phyloP scores from a whole-genome alignment of 495 filamentous ascomycete species.

The Rhypophila decipiens region DNA sequence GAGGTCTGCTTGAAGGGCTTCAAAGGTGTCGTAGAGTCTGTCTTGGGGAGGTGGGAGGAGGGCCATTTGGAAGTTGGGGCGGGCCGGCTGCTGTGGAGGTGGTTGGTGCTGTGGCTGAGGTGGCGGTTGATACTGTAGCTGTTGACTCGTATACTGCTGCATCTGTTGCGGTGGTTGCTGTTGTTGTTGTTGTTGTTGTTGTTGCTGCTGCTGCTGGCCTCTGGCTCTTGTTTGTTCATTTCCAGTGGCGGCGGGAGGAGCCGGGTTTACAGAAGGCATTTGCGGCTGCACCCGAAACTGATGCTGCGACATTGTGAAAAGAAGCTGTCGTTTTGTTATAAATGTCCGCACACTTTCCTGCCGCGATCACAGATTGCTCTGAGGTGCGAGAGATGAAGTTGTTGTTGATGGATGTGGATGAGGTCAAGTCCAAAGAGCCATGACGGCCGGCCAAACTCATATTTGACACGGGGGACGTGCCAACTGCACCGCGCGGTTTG shows the following conservation, averaged over 20 bases:
- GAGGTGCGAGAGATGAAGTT: background rate
- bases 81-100: slow-evolving; percentile 1
- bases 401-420: background rate
- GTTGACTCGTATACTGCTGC: slow-evolving; percentile 1
- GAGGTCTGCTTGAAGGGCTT: slow-evolving; percentile 18
- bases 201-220: slow-evolving; percentile 8
- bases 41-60: slow-evolving; percentile 28
- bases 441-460: background rate
- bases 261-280: background rate
- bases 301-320: background rate
- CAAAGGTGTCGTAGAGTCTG: slow-evolving; percentile 24
- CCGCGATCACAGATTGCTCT: background rate
- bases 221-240: slow-evolving; percentile 2
- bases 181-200: background rate
- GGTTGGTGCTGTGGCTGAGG: slow-evolving; percentile 13
- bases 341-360: background rate
- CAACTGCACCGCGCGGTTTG: background rate
- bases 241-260: background rate
- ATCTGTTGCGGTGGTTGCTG: slow-evolving; percentile 8
- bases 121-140: slow-evolving; percentile 6
- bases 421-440: background rate
- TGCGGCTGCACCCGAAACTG: slow-evolving; percentile 2
- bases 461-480: background rate
- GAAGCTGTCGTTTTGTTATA: background rate
- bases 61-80: slow-evolving; percentile 29